Evolutionary conservation across 1,139 yeast genomes (phyloP), one percentile per base, ranked within the genome.

Genomic region (Pichia inconspicua): DNA sequence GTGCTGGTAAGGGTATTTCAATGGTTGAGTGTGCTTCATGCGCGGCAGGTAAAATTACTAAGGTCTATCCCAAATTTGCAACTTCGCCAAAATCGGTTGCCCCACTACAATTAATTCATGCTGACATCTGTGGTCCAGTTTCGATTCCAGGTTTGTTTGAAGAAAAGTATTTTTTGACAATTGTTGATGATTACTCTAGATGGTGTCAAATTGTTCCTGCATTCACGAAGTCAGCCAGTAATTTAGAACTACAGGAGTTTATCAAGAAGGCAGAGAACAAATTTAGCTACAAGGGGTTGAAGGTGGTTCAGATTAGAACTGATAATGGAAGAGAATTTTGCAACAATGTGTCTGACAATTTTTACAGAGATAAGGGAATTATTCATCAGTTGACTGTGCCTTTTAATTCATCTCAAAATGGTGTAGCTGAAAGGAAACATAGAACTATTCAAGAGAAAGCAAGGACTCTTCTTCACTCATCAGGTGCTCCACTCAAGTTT

Each of bases 351-450:
- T 22, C 22, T 22, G 22, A 22, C 22, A 22, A 22, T 22, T 22
- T 22, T 22, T 22, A 22, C 22, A 5, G 14, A n/a, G 11, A 28
- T 1, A 40, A 40, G 17, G 31, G 43, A 4, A 44, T 44, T 19
- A 10, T 22, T 8, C 43, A 44, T 19, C 47, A 44, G 25, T n/a
- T 34, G 9, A 44, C 43, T 17, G 41, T 44, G 11, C 40, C 27
- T 19, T 7, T 22, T 14, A 40, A 40, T 27, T 40, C 43, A 22
- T 40, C 41, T 10, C 43, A 44, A 28, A 44, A 44, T 40, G 46
- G 48, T 27, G 48, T 48, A 14, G 48, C 48, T 25, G 48, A 48
- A 39, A 10, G 46, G 8, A 45, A 34, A 19, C 46, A 48, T 28
- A 30, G 46, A 5, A 40, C 50, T 9, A 22, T 45, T 19, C 34